Percentiles rank a stretch among this genome's conserved stretches.
These are phyloP conservation scores for Wickerhamomyces chaumierensis DNA, from an alignment of 805 yeast species.

Conservation along the genomic window DNA sequence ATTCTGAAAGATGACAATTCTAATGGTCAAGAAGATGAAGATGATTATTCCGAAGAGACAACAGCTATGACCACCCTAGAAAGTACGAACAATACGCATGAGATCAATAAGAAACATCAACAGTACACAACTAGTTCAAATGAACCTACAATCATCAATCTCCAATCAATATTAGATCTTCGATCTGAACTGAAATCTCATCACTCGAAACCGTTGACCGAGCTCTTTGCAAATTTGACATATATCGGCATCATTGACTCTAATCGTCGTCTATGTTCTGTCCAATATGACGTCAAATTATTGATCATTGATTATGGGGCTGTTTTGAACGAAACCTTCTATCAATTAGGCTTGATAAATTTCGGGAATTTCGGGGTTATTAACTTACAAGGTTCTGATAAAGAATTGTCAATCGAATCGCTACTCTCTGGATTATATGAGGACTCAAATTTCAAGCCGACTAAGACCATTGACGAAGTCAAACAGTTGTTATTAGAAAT, in stretches of 20 bases:
- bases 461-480: slow-evolving; percentile 17
- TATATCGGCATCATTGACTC: slow-evolving; percentile 80
- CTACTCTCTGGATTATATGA: slow-evolving; percentile 6
- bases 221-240: slow-evolving; percentile 55
- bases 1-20: too few relatives aligned
- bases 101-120: not conserved
- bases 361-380: slow-evolving; percentile 74
- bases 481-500: slow-evolving; percentile 27
- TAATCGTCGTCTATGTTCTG: slow-evolving; percentile 56
- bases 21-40: not conserved
- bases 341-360: slow-evolving; percentile 68
- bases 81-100: too few relatives aligned
- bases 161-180: slow-evolving; percentile 50
- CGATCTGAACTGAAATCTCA: slow-evolving; percentile 35
- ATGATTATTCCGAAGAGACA: not conserved
- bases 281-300: slow-evolving; percentile 73
- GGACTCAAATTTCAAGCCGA: slow-evolving; percentile 8
- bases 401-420: not conserved
- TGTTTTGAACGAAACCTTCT: slow-evolving; percentile 56
- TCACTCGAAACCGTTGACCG: slow-evolving; percentile 45
- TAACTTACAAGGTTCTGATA: slow-evolving; percentile 22
- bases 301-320: slow-evolving; percentile 75
- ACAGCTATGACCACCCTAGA: too few relatives aligned
- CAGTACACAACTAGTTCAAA: slow-evolving; percentile 6
- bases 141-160: slow-evolving; percentile 30